Conservation (phyloP, 1,284 basidiomycete species). For the Waitea zeae region DNA sequence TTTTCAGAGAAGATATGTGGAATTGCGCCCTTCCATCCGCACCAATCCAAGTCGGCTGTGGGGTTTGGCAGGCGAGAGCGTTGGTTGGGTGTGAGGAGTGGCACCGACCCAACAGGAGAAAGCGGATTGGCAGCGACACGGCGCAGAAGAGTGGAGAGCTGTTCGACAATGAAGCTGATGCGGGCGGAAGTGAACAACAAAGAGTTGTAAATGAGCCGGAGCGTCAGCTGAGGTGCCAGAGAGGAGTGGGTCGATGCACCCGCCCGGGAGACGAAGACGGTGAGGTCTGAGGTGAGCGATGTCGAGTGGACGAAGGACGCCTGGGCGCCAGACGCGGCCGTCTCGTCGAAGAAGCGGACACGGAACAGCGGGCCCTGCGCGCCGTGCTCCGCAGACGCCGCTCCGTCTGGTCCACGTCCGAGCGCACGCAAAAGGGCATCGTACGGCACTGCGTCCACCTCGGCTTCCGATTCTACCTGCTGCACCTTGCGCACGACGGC, state of each 20-base stretch:
- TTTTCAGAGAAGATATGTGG: slow-evolving; percentile 85
- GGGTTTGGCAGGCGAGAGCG: slow-evolving; percentile 68
- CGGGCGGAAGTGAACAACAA: slow-evolving; percentile 77
- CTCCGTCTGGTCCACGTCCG: slow-evolving; percentile 43
- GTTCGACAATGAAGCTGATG: slow-evolving; percentile 70
- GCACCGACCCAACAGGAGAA: slow-evolving; percentile 55
- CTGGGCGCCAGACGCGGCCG: slow-evolving; percentile 53
- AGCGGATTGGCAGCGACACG: slow-evolving; percentile 52
- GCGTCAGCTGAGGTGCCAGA: slow-evolving; percentile 61
- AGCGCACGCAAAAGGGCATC: slow-evolving; percentile 67
- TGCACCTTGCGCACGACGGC: slow-evolving; percentile 79
- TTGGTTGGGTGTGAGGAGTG: slow-evolving; percentile 67
- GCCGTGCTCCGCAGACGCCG: slow-evolving; percentile 28
- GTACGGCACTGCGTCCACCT: slow-evolving; percentile 72
- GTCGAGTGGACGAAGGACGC: slow-evolving; percentile 69
- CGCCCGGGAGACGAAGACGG: slow-evolving; percentile 60
- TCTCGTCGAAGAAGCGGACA: slow-evolving; percentile 93
- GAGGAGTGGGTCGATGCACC: slow-evolving; percentile 54
- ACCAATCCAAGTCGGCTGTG: slow-evolving; percentile 86
- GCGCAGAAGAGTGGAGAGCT: slow-evolving; percentile 69
- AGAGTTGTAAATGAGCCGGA: slow-evolving; percentile 90
- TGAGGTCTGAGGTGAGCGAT: slow-evolving; percentile 81
- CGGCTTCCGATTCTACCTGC: slow-evolving; percentile 74
- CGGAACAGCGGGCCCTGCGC: slow-evolving; percentile 66
- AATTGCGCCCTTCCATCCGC: slow-evolving; percentile 91